Evolutionary conservation across 768 basidiomycete species (phyloP).

Genomic region (Chalciporus pseudorubinellus): DNA sequence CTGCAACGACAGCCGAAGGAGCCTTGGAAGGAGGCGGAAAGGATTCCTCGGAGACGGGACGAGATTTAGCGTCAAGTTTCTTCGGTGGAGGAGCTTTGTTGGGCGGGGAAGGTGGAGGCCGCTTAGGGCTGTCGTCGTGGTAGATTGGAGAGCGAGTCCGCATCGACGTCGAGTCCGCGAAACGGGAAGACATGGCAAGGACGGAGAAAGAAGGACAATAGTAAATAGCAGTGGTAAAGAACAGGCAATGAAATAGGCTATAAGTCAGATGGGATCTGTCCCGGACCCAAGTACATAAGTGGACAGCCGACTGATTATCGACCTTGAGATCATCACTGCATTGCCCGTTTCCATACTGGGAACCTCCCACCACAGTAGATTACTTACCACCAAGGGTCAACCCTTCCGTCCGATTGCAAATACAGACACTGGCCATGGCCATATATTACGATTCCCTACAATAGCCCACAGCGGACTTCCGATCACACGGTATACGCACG

Average conservation of each 20-base stretch:
- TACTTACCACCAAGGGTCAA: conserved; percentile 19
- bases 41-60: conserved; percentile 30
- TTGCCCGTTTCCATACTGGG: conserved; percentile 24
- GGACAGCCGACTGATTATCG: conserved; percentile 33
- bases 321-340: conserved; percentile 27
- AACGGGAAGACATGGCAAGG: conserved; percentile 28
- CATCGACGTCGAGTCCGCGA: conserved; percentile 26
- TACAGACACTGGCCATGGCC: conserved; percentile 21
- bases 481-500: too few species aligned
- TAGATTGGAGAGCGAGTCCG: conserved; percentile 31
- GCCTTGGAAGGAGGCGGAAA: conserved; percentile 8
- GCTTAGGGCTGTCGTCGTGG: conserved; percentile 28
- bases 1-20: conserved; percentile 9
- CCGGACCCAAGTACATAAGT: conserved; percentile 29
- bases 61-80: conserved; percentile 32
- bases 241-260: conserved; percentile 25
- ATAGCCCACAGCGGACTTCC: conserved; percentile 30
- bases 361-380: conserved; percentile 5
- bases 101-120: conserved; percentile 34
- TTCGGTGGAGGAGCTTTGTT: conserved; percentile 29
- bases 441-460: conserved; percentile 8
- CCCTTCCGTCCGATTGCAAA: conserved; percentile 27
- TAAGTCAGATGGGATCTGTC: conserved; percentile 26
- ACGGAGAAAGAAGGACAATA: conserved; percentile 2
- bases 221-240: conserved; percentile 11